Evolutionary conservation across 805 yeast genomes (phyloP).

Genomic region (Ogataea paraovalis): DNA sequence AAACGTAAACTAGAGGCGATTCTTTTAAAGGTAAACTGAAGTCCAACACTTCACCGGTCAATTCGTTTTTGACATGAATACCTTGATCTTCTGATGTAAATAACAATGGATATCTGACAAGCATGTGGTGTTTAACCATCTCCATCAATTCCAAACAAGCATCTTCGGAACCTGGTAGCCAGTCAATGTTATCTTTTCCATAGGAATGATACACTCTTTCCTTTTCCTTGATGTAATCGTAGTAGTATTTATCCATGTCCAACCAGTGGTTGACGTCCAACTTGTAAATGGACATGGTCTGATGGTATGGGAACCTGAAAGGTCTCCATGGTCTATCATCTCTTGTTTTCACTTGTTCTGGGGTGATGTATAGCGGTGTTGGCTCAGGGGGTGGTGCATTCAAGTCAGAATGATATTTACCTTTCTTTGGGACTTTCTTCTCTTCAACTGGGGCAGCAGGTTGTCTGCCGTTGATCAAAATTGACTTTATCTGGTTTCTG

Average conservation of each 20-base stretch:
- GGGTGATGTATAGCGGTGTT: constrained; percentile 58
- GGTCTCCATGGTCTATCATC: constrained; percentile 83
- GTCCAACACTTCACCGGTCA: constrained; percentile 60
- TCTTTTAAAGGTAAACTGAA: constrained; percentile 56
- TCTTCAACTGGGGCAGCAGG: constrained; percentile 2
- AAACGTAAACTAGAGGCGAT: constrained; percentile 58
- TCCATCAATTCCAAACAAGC: constrained; percentile 64
- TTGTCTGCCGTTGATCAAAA: constrained; percentile 2
- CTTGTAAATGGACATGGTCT: constrained; percentile 70
- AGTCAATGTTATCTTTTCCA: constrained; percentile 59
- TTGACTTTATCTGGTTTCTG: constrained; percentile 11
- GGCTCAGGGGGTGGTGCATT: constrained; percentile 41
- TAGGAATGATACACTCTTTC: constrained; percentile 51
- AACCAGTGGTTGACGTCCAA: constrained; percentile 74
- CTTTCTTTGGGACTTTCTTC: constrained; percentile 10
- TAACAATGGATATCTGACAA: constrained; percentile 57
- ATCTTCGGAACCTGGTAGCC: constrained; percentile 62
- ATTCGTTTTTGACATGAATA: constrained; percentile 50
- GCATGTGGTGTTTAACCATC: constrained; percentile 54
- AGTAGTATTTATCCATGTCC: constrained; percentile 74
- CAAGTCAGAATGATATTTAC: constrained; percentile 20
- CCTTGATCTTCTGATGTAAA: constrained; percentile 51
- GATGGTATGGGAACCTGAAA: constrained; percentile 76
- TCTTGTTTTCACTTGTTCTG: constrained; percentile 59
- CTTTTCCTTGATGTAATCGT: constrained; percentile 63